Conservation (phyloP, 225 moss, liverwort and hornwort genomes). For the Lunularia cruciata region DNA sequence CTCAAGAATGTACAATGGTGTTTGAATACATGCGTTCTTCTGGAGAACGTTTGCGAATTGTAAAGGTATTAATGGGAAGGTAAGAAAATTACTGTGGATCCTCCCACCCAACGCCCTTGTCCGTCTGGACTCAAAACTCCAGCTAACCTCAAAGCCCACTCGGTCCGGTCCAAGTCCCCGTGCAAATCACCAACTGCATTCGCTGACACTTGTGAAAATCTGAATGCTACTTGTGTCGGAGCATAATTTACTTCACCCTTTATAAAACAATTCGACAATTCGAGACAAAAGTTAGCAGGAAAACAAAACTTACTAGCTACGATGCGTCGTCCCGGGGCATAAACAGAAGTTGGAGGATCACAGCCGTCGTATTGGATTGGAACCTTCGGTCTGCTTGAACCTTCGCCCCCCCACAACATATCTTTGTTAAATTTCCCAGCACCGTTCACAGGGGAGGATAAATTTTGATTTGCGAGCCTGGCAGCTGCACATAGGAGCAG, state of each 20-base stretch:
- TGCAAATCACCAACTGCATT: constrained; percentile 90
- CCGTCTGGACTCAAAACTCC: constrained; percentile 87
- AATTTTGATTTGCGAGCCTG: constrained; percentile 22
- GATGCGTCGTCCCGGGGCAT: constrained; percentile 44
- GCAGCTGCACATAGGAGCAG: constrained; percentile 26
- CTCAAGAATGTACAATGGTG: too few relatives aligned
- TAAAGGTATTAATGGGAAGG: too few relatives aligned
- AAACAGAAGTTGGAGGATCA: constrained; percentile 35
- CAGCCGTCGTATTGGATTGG: constrained; percentile 36
- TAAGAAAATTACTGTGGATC: constrained; percentile 51
- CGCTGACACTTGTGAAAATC: neutral
- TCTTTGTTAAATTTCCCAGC: constrained; percentile 29
- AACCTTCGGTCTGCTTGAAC: constrained; percentile 15
- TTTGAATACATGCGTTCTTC: too few relatives aligned
- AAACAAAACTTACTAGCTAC: constrained; percentile 35
- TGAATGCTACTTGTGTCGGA: too few relatives aligned
- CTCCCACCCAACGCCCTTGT: constrained; percentile 75
- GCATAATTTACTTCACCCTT: too few relatives aligned
- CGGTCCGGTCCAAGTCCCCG: constrained; percentile 76
- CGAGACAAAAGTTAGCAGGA: neutral
- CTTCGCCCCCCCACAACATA: constrained; percentile 17
- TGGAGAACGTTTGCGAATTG: too few relatives aligned
- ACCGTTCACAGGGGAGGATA: constrained; percentile 22
- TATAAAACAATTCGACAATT: neutral
- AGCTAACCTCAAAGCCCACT: constrained; percentile 69